These are phyloP conservation scores for Syzygium aqueum DNA, from an alignment of 345 rosid genomes.

Conservation along the genomic window DNA sequence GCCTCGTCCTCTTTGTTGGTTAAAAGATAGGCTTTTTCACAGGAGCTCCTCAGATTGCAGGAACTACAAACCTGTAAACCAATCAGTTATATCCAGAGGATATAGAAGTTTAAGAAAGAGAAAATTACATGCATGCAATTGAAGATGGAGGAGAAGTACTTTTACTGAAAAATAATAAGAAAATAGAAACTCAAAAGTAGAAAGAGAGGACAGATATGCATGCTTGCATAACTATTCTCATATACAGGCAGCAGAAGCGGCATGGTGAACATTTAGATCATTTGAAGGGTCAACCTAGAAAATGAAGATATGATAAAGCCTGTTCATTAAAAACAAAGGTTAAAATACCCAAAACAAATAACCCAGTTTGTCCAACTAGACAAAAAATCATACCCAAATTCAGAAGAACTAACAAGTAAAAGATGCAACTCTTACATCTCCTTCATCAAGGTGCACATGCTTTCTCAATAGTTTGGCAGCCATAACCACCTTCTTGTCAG, in stretches of 20 bases:
- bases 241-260: neutral
- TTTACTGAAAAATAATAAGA: neutral
- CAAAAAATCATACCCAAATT: neutral
- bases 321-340: neutral
- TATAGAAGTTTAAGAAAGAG: neutral
- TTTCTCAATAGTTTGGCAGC: constrained; percentile 84
- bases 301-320: neutral
- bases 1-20: constrained; percentile 97
- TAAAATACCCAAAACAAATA: neutral
- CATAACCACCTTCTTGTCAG: constrained; percentile 79
- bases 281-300: neutral
- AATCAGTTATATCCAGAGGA: neutral
- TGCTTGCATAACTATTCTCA: neutral
- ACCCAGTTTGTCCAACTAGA: neutral
- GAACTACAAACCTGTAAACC: constrained; percentile 82
- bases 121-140: neutral
- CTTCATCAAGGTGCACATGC: constrained; percentile 93
- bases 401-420: neutral
- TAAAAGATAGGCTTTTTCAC: constrained; percentile 73
- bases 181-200: neutral
- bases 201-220: neutral
- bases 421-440: constrained; percentile 64
- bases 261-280: neutral
- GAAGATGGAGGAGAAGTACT: neutral
- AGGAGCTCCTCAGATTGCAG: constrained; percentile 84